Conservation (phyloP, 2,329 filamentous ascomycete genomes). For the Lachnellula suecica region DNA sequence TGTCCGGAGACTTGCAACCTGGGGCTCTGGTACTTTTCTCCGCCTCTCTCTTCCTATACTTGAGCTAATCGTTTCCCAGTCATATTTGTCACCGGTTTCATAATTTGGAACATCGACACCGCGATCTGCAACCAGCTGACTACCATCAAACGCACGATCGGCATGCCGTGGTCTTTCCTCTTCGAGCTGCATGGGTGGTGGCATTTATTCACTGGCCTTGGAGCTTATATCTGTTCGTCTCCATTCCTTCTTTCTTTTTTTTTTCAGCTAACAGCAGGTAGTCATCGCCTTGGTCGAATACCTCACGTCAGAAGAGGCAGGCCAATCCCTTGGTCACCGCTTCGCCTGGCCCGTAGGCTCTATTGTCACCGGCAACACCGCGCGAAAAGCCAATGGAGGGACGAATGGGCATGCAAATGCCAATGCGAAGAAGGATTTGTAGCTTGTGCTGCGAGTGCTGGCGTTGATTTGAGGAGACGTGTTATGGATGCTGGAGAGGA, state of each 20-base stretch:
- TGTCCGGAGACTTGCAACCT: slow-evolving; percentile 23
- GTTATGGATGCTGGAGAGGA: no score
- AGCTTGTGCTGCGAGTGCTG: neutral
- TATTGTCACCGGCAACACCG: slow-evolving; percentile 16
- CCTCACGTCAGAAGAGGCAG: slow-evolving; percentile 33
- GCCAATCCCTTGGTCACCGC: slow-evolving; percentile 21
- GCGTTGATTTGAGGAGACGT: no score
- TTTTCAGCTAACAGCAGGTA: slow-evolving; percentile 5
- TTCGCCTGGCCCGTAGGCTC: slow-evolving; percentile 31
- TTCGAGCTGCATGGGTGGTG: slow-evolving; percentile 64
- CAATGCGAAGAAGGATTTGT: neutral
- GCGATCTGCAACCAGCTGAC: slow-evolving; percentile 51
- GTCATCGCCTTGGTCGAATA: slow-evolving; percentile 35
- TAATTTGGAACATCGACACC: slow-evolving; percentile 58
- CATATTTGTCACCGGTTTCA: slow-evolving; percentile 44
- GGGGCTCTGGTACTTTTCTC: slow-evolving; percentile 22
- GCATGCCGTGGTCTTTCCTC: slow-evolving; percentile 54
- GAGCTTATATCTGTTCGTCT: slow-evolving; percentile 40
- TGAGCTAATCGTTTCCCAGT: slow-evolving; percentile 14
- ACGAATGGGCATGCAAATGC: neutral
- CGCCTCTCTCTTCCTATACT: neutral
- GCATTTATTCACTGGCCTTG: slow-evolving; percentile 59
- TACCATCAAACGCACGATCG: slow-evolving; percentile 41
- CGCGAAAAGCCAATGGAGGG: neutral
- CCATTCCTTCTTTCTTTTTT: neutral